phyloP scores from a whole-genome alignment of 305 asterid species.

The Plantago coronopus region DNA sequence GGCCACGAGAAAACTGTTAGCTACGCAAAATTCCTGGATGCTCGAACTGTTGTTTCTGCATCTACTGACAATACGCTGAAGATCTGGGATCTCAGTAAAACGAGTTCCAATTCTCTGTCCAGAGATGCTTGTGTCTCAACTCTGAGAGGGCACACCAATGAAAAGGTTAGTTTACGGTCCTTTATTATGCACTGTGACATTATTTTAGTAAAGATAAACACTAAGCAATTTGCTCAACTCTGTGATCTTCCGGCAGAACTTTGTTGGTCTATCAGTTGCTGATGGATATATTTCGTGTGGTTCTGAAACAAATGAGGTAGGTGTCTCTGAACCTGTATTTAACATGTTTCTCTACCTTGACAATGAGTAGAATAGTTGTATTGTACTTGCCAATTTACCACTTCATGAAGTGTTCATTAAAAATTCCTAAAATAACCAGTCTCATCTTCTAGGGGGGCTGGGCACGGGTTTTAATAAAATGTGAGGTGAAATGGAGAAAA shows the following conservation, averaged over 20 bases:
- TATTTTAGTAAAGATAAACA: not conserved
- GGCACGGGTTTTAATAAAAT: too few relatives aligned
- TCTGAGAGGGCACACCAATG: slow-evolving; percentile 44
- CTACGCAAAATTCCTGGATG: slow-evolving; percentile 45
- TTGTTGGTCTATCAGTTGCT: slow-evolving; percentile 44
- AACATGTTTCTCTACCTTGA: slow-evolving; percentile 8
- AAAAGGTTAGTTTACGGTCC: slow-evolving; percentile 31
- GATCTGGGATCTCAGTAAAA: slow-evolving; percentile 53
- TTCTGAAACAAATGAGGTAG: slow-evolving; percentile 65
- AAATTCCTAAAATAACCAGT: too few relatives aligned
- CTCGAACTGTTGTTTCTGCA: slow-evolving; percentile 44
- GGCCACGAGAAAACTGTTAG: slow-evolving; percentile 56
- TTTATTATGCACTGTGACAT: not conserved
- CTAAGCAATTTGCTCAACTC: not conserved
- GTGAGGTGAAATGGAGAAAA: too few relatives aligned
- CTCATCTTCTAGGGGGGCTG: too few relatives aligned
- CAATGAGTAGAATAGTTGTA: not conserved
- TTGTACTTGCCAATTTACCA: too few relatives aligned
- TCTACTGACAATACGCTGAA: slow-evolving; percentile 50
- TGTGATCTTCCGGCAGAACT: slow-evolving; percentile 31
- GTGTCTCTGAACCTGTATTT: not conserved
- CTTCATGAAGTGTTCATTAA: too few relatives aligned
- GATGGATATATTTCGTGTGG: slow-evolving; percentile 51
- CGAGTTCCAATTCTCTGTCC: slow-evolving; percentile 35
- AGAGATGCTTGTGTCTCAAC: slow-evolving; percentile 43